A percentile compares a stretch with the other conserved stretches of the same genome.
Evolutionary conservation across 2,329 filamentous ascomycete species (phyloP).

Genomic region (Drechslerella stenobrocha): DNA sequence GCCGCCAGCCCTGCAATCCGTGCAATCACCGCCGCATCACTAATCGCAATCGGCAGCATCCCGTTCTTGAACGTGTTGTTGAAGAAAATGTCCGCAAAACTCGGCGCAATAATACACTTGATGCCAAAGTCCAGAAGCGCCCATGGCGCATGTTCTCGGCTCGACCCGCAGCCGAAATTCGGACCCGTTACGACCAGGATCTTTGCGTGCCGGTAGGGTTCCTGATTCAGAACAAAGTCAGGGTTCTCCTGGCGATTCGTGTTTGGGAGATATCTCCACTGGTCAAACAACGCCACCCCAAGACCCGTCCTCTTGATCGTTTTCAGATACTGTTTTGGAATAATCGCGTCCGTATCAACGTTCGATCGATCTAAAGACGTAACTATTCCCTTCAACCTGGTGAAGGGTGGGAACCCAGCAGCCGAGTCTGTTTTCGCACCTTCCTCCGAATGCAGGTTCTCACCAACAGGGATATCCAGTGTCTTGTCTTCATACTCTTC

Average conservation of each 20-base stretch:
- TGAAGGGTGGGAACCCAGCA: conserved; percentile 80
- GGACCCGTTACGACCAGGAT: conserved; percentile 87
- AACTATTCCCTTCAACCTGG: conserved; percentile 78
- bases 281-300: conserved; percentile 82
- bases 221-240: conserved; percentile 85
- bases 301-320: conserved; percentile 98
- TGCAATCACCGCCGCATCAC: conserved; percentile 68
- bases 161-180: conserved; percentile 94
- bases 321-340: conserved; percentile 98
- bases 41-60: conserved; percentile 85
- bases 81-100: conserved; percentile 92
- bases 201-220: conserved; percentile 79
- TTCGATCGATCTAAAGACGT: conserved; percentile 86
- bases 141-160: conserved; percentile 95
- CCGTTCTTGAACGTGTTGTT: conserved; percentile 99
- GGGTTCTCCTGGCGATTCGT: conserved; percentile 68
- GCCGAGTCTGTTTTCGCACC: conserved; percentile 49
- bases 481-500: conserved; percentile 68
- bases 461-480: conserved; percentile 60
- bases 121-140: conserved; percentile 96
- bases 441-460: conserved; percentile 40
- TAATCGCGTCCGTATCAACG: conserved; percentile 98
- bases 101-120: conserved; percentile 86
- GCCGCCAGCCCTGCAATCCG: conserved; percentile 75
- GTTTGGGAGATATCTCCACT: conserved; percentile 74